Conservation (phyloP, 2,329 filamentous ascomycete genomes). For the Fusarium gaditjirri region DNA sequence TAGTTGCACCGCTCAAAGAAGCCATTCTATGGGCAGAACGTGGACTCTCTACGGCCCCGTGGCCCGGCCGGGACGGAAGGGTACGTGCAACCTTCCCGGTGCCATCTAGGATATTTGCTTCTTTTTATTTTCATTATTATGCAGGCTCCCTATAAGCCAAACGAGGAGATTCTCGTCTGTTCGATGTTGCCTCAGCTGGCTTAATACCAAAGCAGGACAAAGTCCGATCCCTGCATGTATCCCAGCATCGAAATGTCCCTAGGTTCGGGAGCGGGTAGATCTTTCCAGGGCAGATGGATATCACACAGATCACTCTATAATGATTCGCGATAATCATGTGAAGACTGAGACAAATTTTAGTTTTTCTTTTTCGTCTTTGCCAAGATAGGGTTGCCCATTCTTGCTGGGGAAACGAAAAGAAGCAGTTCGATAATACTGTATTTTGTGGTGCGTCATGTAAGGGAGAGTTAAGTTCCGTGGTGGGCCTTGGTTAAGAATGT, state of each 20-base stretch:
- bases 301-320: constrained; percentile 1
- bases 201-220: constrained; percentile 9
- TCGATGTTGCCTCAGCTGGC: background rate
- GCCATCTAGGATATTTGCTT: background rate
- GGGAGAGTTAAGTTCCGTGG: constrained; percentile 7
- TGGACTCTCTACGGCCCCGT: constrained; percentile 18
- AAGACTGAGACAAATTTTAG: constrained; percentile 22
- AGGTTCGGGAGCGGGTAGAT: constrained; percentile 35
- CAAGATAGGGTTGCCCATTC: background rate
- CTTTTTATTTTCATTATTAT: constrained; percentile 6
- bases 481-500: constrained; percentile 1
- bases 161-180: background rate
- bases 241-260: constrained; percentile 9
- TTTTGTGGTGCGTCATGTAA: constrained; percentile 4
- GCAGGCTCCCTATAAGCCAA: background rate
- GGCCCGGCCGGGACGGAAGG: constrained; percentile 15
- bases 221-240: constrained; percentile 17
- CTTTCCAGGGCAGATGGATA: constrained; percentile 20
- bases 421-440: constrained; percentile 11
- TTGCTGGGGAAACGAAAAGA: constrained; percentile 4
- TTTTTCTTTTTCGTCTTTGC: background rate
- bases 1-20: constrained; percentile 1
- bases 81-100: background rate
- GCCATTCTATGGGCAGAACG: constrained; percentile 15
- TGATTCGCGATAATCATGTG: constrained; percentile 9